These are phyloP conservation scores for Dendrobium catenatum DNA, from an alignment of 106 monocot genomes.

Conservation along the genomic window DNA sequence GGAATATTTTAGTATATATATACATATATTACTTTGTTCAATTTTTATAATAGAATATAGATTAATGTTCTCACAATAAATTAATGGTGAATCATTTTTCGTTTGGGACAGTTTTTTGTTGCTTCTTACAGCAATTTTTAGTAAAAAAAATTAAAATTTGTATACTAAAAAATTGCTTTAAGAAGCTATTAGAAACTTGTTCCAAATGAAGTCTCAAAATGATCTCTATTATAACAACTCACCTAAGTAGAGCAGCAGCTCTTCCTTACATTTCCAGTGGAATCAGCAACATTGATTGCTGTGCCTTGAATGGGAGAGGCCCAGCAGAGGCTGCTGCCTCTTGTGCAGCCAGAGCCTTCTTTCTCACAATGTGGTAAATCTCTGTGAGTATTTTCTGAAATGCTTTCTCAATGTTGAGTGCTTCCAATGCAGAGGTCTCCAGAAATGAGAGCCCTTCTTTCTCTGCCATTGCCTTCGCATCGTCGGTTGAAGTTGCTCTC, in stretches of 20 bases:
- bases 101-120: too few relatives aligned
- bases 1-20: too few relatives aligned
- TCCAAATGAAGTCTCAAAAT: too few relatives aligned
- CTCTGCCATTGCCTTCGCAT: slow-evolving; percentile 49
- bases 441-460: slow-evolving; percentile 69
- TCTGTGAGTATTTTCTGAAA: slow-evolving; percentile 51
- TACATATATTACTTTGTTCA: too few relatives aligned
- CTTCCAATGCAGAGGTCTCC: slow-evolving; percentile 69
- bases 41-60: too few relatives aligned
- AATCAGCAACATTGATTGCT: slow-evolving; percentile 55
- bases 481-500: slow-evolving; percentile 33
- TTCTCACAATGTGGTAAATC: slow-evolving; percentile 58
- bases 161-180: too few relatives aligned
- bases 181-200: too few relatives aligned
- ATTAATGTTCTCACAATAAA: too few relatives aligned
- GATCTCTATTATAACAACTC: too few relatives aligned
- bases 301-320: slow-evolving; percentile 43
- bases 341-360: slow-evolving; percentile 60
- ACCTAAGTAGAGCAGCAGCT: slow-evolving; percentile 51
- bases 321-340: slow-evolving; percentile 26
- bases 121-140: too few relatives aligned
- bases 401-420: slow-evolving; percentile 56
- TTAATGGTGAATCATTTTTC: too few relatives aligned
- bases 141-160: too few relatives aligned
- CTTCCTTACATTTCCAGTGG: slow-evolving; percentile 10